phyloP scores from a whole-genome alignment of 2,329 filamentous ascomycete genomes.

The Trichoderma gracile region DNA sequence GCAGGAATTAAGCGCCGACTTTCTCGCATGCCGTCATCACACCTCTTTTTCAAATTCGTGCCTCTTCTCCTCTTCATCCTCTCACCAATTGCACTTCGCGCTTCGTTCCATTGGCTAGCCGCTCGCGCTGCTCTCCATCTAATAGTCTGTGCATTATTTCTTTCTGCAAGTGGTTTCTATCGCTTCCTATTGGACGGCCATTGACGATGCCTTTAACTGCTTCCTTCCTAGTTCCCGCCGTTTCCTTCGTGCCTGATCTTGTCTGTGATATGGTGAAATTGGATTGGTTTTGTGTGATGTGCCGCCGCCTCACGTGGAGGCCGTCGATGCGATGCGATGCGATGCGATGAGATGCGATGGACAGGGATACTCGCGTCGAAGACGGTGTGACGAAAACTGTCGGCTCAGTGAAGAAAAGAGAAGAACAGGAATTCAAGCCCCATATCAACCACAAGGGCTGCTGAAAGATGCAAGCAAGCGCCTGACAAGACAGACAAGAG shows the following conservation, averaged over 20 bases:
- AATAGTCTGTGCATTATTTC: too few relatives aligned
- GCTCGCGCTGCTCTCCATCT: not conserved
- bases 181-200: slow-evolving; percentile 4
- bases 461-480: too few relatives aligned
- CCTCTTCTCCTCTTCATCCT: not conserved
- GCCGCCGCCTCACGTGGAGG: not conserved
- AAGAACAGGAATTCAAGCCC: too few relatives aligned
- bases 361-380: not conserved
- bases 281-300: not conserved
- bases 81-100: not conserved
- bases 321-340: slow-evolving; percentile 6
- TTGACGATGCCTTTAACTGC: not conserved
- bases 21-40: slow-evolving; percentile 14
- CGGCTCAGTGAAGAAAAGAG: not conserved
- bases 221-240: not conserved
- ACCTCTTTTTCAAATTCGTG: not conserved
- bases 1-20: slow-evolving; percentile 16
- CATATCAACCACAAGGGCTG: too few relatives aligned
- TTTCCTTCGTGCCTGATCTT: not conserved
- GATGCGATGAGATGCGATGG: not conserved
- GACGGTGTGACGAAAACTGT: slow-evolving; percentile 12
- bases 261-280: not conserved
- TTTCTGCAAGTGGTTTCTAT: not conserved
- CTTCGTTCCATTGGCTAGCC: slow-evolving; percentile 9
- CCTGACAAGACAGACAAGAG: not conserved